A percentile compares a stretch with the other conserved stretches of the same genome.
These are phyloP conservation scores for Colletotrichum sp. DNA, from an alignment of 2,329 filamentous ascomycete species.

Conservation along the genomic window DNA sequence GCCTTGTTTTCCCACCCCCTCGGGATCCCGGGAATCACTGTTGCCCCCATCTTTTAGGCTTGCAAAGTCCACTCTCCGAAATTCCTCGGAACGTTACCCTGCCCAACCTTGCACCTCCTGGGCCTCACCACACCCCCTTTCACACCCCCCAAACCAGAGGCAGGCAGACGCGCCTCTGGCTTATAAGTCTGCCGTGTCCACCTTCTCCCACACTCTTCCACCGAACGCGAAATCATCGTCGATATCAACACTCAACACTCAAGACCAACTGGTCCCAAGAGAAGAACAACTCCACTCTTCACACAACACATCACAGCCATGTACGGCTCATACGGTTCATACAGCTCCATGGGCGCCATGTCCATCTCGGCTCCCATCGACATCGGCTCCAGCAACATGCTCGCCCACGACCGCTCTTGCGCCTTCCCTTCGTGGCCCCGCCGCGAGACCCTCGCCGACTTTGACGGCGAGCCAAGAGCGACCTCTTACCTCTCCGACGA, in stretches of 20 bases:
- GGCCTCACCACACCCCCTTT: background rate
- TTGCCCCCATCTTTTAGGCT: constrained; percentile 21
- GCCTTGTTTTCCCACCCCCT: constrained; percentile 21
- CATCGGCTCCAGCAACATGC: constrained; percentile 46
- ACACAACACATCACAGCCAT: constrained; percentile 37
- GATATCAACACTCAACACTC: background rate
- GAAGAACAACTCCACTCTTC: constrained; percentile 29
- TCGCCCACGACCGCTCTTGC: constrained; percentile 49
- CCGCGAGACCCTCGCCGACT: constrained; percentile 54
- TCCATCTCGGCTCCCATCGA: constrained; percentile 48
- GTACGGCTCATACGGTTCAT: constrained; percentile 57
- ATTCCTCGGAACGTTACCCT: constrained; percentile 20
- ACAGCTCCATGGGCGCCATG: constrained; percentile 51
- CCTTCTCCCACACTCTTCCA: background rate
- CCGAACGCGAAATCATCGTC: constrained; percentile 4
- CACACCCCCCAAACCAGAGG: constrained; percentile 5
- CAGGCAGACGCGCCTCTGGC: constrained; percentile 16
- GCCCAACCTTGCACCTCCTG: constrained; percentile 7
- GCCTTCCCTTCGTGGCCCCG: constrained; percentile 66
- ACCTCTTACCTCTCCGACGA: constrained; percentile 68
- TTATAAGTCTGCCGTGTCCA: constrained; percentile 22
- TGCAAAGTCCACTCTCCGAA: constrained; percentile 13
- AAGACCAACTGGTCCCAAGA: background rate
- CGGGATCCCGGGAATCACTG: constrained; percentile 13
- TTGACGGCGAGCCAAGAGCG: constrained; percentile 45